Conservation (phyloP, 345 rosid species). For the Eucalyptus regnans region DNA sequence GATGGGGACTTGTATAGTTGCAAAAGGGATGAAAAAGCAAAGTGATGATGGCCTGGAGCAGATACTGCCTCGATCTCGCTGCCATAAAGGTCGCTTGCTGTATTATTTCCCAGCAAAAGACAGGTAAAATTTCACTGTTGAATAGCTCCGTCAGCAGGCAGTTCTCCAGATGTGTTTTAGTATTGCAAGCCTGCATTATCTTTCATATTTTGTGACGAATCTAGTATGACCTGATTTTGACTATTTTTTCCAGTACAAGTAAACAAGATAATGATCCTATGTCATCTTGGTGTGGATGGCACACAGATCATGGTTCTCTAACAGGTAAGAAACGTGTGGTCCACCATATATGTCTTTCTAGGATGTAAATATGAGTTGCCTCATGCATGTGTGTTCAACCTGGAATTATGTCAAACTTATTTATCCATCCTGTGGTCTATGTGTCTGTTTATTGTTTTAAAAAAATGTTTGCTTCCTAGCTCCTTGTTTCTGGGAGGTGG, state of each 20-base stretch:
- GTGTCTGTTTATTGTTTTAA: neutral
- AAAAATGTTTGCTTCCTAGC: neutral
- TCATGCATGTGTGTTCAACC: neutral
- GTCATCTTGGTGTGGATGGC: conserved; percentile 99
- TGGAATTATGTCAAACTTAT: neutral
- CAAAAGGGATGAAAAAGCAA: conserved; percentile 28
- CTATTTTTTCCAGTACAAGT: conserved; percentile 23
- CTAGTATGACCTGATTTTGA: neutral
- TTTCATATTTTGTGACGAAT: neutral
- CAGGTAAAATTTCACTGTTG: conserved; percentile 17
- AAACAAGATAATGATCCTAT: conserved; percentile 30
- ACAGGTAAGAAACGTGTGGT: conserved; percentile 27
- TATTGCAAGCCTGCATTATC: neutral
- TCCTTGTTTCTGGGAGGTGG: neutral
- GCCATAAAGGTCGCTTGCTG: conserved; percentile 90
- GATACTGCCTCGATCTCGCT: conserved; percentile 57
- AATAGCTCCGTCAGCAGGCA: neutral
- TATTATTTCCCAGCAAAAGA: conserved; percentile 71
- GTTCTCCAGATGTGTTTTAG: neutral
- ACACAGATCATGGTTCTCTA: conserved; percentile 82
- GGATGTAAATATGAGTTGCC: neutral
- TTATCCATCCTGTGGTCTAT: neutral
- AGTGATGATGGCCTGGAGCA: conserved; percentile 54
- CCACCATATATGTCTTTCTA: neutral
- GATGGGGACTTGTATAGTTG: conserved; percentile 27